Base-by-base conservation (phyloP, 192 early-diverging fungal genomes). In the Mortierella hygrophila region DNA sequence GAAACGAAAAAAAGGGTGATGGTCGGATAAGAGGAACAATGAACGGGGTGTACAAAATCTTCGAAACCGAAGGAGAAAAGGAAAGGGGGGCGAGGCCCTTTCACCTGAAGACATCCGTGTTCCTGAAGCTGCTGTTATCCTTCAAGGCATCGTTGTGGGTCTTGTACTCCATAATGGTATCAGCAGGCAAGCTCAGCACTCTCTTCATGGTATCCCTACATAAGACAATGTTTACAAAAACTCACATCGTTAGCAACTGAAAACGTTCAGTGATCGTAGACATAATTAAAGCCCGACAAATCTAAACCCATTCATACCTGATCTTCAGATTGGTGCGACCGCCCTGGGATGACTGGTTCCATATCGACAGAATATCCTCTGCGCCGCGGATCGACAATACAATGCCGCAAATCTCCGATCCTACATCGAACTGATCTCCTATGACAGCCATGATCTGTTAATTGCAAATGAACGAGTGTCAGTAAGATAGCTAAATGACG, bases 101-200 rank as follows among this genome's bases (percentile, higher is more conserved):
- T 93, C 80, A 92, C 82, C 91, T 91, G 76, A 93, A 95, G 15
- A 94, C 88, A 74, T 97, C 96, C 5, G 97, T 95, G 87, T 95
- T 95, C 73, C 95, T 92, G 89, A 97, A 98, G 86, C 93, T 95
- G 13, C 94, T 95, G 82, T 95, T 96, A 83, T 97, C 96, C 82
- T 94, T 94, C 71, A 98, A 85, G 16, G 96, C 95, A 71, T 94
- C 94, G 68, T 95, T 95, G 83, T 99, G 97, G 18, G 95, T 95
- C 91, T 99, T 99, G 90, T 99, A 99, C 74, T 99, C 97, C 93
- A 99, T 95, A 40, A 96, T 89, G 69, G 95, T 96, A 54, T 97
- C 96, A 10, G 91, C 72, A 13, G 98, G 98, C 47, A 99, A 88
- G 71, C 91, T 93, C 84, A 99, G 88, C 13, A 97, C 92, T 44